Conservation (phyloP, 805 yeast species). For the Saccharomyces paradoxus region DNA sequence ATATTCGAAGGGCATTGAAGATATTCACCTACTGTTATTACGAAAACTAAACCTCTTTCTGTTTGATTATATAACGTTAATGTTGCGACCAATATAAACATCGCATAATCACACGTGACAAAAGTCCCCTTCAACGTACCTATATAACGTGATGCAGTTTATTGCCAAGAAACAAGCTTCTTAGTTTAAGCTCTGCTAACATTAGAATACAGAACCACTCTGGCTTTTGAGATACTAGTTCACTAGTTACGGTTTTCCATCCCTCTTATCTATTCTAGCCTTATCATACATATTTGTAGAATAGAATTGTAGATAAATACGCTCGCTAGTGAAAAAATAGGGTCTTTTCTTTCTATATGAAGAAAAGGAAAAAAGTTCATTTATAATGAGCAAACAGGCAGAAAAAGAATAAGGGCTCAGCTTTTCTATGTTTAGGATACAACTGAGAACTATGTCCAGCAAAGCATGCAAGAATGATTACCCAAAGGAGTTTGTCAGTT, state of each 20-base stretch:
- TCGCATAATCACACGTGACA: not conserved
- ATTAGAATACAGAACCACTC: not conserved
- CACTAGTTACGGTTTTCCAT: not conserved
- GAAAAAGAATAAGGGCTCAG: not conserved
- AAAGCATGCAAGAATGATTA: conserved; percentile 11
- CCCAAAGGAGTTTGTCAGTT: conserved; percentile 55
- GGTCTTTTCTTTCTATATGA: not conserved
- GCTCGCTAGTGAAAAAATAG: not conserved
- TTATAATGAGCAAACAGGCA: not conserved
- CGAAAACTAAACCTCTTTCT: not conserved
- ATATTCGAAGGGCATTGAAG: not conserved
- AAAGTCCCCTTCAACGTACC: too few species aligned
- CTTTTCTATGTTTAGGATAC: conserved; percentile 22
- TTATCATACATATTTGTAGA: not conserved
- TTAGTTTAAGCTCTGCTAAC: too few species aligned
- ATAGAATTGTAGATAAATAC: not conserved
- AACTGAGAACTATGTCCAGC: conserved; percentile 19
- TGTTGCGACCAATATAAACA: not conserved
- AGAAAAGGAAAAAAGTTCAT: not conserved
- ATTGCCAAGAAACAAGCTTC: not conserved
- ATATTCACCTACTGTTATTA: not conserved
- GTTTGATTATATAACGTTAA: not conserved
- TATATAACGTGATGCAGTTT: too few species aligned
- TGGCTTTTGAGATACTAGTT: not conserved
- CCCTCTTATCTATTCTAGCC: not conserved